Conservation (phyloP, 768 basidiomycete genomes). For the Xerocomus potaroensis region DNA sequence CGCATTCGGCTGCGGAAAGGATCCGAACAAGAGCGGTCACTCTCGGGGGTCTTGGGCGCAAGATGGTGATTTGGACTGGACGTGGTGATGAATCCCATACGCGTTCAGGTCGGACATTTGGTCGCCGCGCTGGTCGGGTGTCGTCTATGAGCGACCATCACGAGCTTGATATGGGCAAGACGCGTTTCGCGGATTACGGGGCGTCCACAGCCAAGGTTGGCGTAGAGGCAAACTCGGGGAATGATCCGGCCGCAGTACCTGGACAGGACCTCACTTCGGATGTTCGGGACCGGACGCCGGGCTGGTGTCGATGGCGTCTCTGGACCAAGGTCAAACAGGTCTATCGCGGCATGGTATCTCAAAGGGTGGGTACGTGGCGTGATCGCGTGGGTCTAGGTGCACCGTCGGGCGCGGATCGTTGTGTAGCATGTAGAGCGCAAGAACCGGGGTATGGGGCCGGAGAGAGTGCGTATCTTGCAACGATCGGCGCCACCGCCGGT, state of each 20-base stretch:
- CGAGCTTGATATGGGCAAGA: no score
- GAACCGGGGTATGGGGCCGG: background rate
- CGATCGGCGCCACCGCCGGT: conserved; percentile 16
- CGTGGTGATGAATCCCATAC: no score
- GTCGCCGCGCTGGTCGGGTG: background rate
- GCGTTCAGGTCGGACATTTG: no score
- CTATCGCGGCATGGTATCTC: conserved; percentile 4
- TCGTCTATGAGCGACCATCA: background rate
- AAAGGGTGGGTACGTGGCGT: conserved; percentile 10
- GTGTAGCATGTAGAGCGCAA: no score
- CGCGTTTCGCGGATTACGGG: no score
- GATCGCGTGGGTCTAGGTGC: no score
- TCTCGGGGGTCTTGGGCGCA: background rate
- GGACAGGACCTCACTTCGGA: background rate
- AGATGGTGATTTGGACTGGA: background rate
- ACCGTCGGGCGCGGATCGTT: background rate
- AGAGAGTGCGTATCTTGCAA: conserved; percentile 3
- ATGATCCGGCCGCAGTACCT: conserved; percentile 18
- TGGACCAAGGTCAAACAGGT: conserved; percentile 2
- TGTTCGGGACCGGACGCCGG: background rate
- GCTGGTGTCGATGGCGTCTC: background rate
- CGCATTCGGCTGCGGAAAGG: background rate
- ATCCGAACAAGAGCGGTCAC: background rate
- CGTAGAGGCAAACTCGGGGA: background rate
- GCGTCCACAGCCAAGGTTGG: no score